Percentiles rank a stretch among this genome's conserved stretches.
Evolutionary conservation across 2,329 filamentous ascomycete species (phyloP).

Genomic region (Ceratocystiopsis minuta): DNA sequence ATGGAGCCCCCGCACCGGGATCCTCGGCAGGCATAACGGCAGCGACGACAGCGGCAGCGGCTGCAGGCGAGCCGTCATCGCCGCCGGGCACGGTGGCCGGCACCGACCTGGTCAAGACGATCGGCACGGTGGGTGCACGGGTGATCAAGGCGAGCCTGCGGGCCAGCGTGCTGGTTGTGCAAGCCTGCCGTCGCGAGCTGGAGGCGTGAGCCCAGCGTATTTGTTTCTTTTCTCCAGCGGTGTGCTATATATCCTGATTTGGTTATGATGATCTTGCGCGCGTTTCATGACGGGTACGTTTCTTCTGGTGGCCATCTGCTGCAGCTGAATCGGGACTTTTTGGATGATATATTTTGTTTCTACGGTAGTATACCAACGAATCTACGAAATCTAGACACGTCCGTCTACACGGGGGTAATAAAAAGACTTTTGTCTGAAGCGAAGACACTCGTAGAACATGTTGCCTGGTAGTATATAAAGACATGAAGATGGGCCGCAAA

Average conservation of each 20-base stretch:
- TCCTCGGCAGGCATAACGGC: no score
- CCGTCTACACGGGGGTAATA: no score
- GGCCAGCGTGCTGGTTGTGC: conserved; percentile 52
- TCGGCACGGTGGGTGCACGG: conserved; percentile 42
- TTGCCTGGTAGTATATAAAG: no score
- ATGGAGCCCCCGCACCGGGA: not conserved
- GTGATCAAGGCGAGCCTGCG: conserved; percentile 40
- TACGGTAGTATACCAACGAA: not conserved
- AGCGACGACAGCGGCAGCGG: no score
- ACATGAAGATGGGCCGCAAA: no score
- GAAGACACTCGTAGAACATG: no score
- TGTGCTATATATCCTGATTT: not conserved
- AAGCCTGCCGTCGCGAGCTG: conserved; percentile 26
- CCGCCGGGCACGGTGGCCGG: conserved; percentile 8
- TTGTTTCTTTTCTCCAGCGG: not conserved
- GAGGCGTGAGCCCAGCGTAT: conserved; percentile 3
- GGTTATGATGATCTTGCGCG: no score
- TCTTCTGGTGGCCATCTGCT: no score
- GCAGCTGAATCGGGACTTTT: no score
- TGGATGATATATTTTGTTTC: not conserved
- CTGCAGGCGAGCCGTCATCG: conserved; percentile 5
- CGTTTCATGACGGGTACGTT: no score
- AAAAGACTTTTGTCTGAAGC: no score
- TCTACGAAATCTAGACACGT: no score
- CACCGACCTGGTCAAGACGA: conserved; percentile 28